A percentile compares a stretch with the other conserved stretches of the same genome.
phyloP scores from a whole-genome alignment of 345 rosid species.

The Streptanthus diversifolius region DNA sequence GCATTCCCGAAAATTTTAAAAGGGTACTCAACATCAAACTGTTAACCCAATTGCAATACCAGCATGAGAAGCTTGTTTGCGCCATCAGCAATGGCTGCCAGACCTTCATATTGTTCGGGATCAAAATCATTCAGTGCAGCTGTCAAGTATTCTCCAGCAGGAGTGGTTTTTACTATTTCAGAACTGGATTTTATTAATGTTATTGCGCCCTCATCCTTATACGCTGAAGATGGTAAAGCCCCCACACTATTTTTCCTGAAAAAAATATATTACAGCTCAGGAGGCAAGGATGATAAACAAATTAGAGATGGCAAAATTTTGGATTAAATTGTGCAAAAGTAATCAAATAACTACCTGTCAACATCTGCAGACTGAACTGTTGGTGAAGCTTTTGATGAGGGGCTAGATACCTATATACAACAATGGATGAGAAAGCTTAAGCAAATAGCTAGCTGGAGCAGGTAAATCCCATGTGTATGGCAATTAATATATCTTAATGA shows the following conservation, averaged over 20 bases:
- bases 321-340: conserved; percentile 11
- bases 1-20: conserved; percentile 1
- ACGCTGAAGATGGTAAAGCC: conserved; percentile 41
- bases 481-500: not conserved
- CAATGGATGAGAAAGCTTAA: conserved; percentile 13
- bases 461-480: not conserved
- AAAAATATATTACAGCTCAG: conserved; percentile 15
- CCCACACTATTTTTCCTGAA: conserved; percentile 51
- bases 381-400: conserved; percentile 51
- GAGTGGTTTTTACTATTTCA: conserved; percentile 74
- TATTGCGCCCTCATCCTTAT: conserved; percentile 42
- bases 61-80: conserved; percentile 99
- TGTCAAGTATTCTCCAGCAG: conserved; percentile 95
- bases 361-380: conserved; percentile 52
- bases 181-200: conserved; percentile 66
- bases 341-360: conserved; percentile 43
- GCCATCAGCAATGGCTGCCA: conserved; percentile 99
- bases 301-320: not conserved
- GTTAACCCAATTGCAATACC: conserved; percentile 57
- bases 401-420: conserved; percentile 65
- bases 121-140: conserved; percentile 89
- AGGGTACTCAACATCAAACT: not conserved
- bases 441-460: not conserved
- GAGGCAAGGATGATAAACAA: not conserved
- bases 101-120: conserved; percentile 87